Conservation (phyloP, 2,329 filamentous ascomycete genomes). For the Cryphonectria japonica region DNA sequence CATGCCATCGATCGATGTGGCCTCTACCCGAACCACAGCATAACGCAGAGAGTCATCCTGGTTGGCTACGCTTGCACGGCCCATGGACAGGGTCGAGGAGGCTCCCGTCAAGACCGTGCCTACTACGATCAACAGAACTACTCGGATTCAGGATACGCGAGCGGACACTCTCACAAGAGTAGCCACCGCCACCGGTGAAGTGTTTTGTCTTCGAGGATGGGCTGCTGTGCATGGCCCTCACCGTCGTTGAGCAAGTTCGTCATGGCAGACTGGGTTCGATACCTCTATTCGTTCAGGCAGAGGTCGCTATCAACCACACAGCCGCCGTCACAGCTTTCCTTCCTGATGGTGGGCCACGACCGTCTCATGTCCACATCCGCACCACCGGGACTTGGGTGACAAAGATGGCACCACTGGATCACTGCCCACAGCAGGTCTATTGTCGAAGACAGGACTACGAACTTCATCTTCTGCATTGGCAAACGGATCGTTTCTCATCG, state of each 20-base stretch:
- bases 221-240: slow-evolving; percentile 46
- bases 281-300: slow-evolving; percentile 52
- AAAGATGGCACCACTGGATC: not conserved
- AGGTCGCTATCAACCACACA: slow-evolving; percentile 40
- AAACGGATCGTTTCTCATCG: not conserved
- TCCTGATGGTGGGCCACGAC: slow-evolving; percentile 52
- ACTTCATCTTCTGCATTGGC: slow-evolving; percentile 13
- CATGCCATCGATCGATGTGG: slow-evolving; percentile 85
- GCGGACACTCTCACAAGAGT: slow-evolving; percentile 51
- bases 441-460: slow-evolving; percentile 24
- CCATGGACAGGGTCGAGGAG: slow-evolving; percentile 45
- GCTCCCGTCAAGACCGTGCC: slow-evolving; percentile 43
- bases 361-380: slow-evolving; percentile 46
- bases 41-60: slow-evolving; percentile 76
- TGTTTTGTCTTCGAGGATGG: slow-evolving; percentile 55
- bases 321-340: slow-evolving; percentile 53
- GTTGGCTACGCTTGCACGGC: slow-evolving; percentile 78
- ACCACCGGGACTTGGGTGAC: slow-evolving; percentile 35
- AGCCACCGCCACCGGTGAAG: slow-evolving; percentile 53
- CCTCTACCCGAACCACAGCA: slow-evolving; percentile 70
- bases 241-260: slow-evolving; percentile 48
- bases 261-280: slow-evolving; percentile 51
- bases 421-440: slow-evolving; percentile 23
- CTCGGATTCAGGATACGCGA: slow-evolving; percentile 60
- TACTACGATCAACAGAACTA: slow-evolving; percentile 46